Evolutionary conservation across 768 basidiomycete genomes (phyloP).

Genomic region (Lactifluus piperatus): DNA sequence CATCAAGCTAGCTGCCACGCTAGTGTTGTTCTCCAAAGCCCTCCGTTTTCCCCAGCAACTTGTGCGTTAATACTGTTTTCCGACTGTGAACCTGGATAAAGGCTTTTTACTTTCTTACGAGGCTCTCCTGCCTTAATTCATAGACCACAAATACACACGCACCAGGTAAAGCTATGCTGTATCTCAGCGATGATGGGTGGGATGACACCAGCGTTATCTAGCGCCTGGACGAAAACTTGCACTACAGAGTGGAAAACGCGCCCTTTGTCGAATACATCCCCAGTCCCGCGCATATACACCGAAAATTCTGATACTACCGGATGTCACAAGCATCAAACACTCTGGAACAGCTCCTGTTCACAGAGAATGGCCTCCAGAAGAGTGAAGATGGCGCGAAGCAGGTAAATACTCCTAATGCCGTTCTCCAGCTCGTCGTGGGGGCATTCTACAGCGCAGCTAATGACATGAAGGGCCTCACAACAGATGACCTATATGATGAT

Average conservation of each 20-base stretch:
- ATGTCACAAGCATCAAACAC: neutral
- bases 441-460: neutral
- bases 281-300: constrained; percentile 8
- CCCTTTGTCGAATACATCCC: neutral
- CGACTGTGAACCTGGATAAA: neutral
- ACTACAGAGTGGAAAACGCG: neutral
- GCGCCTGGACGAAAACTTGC: neutral
- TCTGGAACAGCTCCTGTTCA: neutral
- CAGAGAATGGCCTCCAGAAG: neutral
- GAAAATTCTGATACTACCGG: neutral
- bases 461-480: neutral
- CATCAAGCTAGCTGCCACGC: too few species aligned
- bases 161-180: neutral
- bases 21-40: neutral
- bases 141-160: too few species aligned
- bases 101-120: neutral
- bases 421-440: neutral
- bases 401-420: neutral
- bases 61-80: neutral
- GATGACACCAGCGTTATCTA: neutral
- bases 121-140: neutral
- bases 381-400: neutral
- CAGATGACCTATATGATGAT: neutral
- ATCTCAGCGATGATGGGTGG: neutral
- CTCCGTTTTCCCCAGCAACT: neutral